These are phyloP conservation scores for Diaporthe aspalathi DNA, from an alignment of 2,329 filamentous ascomycete species.

Conservation along the genomic window DNA sequence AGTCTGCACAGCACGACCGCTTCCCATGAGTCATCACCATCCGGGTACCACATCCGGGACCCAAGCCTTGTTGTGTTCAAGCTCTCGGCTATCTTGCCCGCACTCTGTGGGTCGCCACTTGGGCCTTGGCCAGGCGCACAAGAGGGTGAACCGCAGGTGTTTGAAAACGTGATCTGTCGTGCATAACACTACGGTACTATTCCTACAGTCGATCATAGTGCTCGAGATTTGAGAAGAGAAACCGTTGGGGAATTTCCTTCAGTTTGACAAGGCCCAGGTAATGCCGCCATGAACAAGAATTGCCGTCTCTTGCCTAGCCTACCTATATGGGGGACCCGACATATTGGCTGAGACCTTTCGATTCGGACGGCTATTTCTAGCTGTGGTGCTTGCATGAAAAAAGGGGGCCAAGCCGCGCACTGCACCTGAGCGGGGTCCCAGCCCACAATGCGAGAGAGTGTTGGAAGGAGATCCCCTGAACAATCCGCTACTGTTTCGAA, in stretches of 20 bases:
- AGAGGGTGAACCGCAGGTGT: not conserved
- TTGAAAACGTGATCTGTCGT: not conserved
- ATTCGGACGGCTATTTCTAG: slow-evolving; percentile 19
- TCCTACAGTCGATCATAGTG: not conserved
- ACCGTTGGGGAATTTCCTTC: no score
- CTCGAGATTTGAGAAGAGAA: not conserved
- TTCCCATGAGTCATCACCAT: no score
- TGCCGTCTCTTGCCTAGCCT: not conserved
- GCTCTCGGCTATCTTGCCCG: slow-evolving; percentile 25
- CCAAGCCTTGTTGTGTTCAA: not conserved
- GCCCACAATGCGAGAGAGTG: slow-evolving; percentile 1
- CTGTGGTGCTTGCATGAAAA: slow-evolving; percentile 12
- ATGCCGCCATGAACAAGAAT: not conserved
- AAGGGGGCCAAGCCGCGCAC: slow-evolving; percentile 11
- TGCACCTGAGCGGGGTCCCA: slow-evolving; percentile 4
- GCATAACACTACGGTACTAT: not conserved
- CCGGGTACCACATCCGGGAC: no score
- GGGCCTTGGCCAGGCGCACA: not conserved
- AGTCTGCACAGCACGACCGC: not conserved
- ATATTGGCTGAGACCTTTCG: not conserved
- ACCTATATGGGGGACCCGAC: not conserved
- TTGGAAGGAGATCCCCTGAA: slow-evolving; percentile 19
- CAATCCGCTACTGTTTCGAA: slow-evolving; percentile 17
- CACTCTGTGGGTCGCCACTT: not conserved
- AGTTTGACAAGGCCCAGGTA: no score